Base-by-base conservation (phyloP, 2,329 filamentous ascomycete genomes). In the Acrodontium crateriforme region DNA sequence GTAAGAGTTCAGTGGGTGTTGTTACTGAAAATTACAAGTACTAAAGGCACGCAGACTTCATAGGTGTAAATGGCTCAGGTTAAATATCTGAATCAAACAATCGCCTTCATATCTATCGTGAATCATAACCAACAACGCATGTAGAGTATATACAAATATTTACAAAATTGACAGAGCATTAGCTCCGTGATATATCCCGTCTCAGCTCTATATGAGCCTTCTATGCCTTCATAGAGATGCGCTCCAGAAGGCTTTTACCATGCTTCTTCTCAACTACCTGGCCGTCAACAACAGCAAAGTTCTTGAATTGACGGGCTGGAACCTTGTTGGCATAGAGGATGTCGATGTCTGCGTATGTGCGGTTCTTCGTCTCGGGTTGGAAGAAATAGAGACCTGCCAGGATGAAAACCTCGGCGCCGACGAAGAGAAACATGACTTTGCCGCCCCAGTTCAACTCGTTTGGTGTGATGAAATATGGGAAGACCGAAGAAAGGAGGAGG, bases 341-440 rank as follows among this genome's bases (percentile, higher is more conserved):
- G 12, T 55, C 52, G 12, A 54, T 52, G 3, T 55, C 52, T 6
- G 46, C 38, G 9, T 54, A 50, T 2, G 47, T 54, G 13, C 52
- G 42, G 39, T 55, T 55, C 47, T 55, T 55, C 1, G 52, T 55
- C 44, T 54, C 52, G 3, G 53, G 52, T 34, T 55, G 53, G 31
- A 54, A 44, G 37, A 50, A 51, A 16, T 46, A 55, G 3, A 54
- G 33, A 1, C 25, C 33, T 1, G 29, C 35, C 5, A 55, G 41
- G 12, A 55, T 52, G 15, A 55, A 40, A 1, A 52, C 29, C 36
- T 55, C 52, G 1, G 51, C 50, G 1, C 35, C 49, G 4, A 52
- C 52, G 27, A 55, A 55, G 14, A 55, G 10, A 24, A 55, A 54
- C 49, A 55, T 54, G 32, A 55, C 40, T 34, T 48, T 56, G 17